These are phyloP conservation scores for Ganoderma sp. DNA, from an alignment of 1,284 basidiomycete species.

Conservation along the genomic window DNA sequence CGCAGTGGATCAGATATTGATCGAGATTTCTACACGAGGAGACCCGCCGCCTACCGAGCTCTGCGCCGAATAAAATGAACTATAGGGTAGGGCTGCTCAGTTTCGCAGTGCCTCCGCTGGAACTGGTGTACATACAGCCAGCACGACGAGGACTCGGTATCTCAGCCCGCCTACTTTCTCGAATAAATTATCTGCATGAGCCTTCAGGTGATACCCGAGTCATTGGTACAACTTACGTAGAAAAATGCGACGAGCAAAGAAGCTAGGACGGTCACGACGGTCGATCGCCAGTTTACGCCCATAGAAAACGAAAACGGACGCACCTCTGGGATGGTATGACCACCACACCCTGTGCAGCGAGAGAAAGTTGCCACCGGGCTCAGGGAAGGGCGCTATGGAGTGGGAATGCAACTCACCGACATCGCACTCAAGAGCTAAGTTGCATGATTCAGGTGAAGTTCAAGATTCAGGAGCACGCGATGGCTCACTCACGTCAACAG, in stretches of 20 bases:
- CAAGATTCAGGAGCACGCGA: no score
- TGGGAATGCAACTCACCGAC: background rate
- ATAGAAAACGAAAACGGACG: background rate
- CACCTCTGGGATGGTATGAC: background rate
- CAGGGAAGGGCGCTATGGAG: background rate
- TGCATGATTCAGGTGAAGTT: background rate
- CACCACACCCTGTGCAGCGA: background rate
- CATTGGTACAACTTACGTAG: slow-evolving; percentile 2
- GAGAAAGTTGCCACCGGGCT: background rate
- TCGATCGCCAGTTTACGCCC: background rate
- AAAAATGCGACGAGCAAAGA: slow-evolving; percentile 21
- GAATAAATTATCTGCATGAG: background rate
- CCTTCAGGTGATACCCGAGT: background rate
- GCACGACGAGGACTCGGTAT: background rate
- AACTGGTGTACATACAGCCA: slow-evolving; percentile 2
- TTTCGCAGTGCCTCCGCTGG: background rate
- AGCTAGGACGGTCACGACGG: background rate
- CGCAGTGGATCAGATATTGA: background rate
- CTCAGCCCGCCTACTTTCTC: background rate
- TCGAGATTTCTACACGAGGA: no score
- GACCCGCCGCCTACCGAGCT: background rate
- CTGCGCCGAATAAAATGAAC: background rate
- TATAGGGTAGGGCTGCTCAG: background rate
- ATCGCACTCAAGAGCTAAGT: background rate
- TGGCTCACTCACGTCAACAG: background rate